Base-by-base conservation (phyloP, 2,329 filamentous ascomycete genomes). In the Cytospora chrysosperma region DNA sequence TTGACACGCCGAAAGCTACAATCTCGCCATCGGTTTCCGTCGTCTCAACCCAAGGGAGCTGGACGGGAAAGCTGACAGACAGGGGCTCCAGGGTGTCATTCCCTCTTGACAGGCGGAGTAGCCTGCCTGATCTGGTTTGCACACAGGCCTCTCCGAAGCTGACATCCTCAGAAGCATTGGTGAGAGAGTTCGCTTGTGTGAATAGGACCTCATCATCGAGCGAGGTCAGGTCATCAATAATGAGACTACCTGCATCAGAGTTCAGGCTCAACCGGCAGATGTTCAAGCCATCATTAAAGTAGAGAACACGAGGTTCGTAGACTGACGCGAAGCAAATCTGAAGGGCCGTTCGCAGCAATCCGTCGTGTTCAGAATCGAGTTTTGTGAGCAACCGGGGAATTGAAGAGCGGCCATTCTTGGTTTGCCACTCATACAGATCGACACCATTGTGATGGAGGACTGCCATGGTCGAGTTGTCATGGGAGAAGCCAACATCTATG, bases 401-500 rank as follows among this genome's bases (percentile, higher is more conserved):
- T 62, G 80, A 69, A 10, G 80, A 78, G 53, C 80, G 82, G 21
- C 82, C 81, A n/a, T 81, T 81, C 61, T 84, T 83, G 57, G 87
- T 79, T 30, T 88, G 84, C 81, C 92, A 92, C 15, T 85, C 76
- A 71, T 90, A 96, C 0, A 96, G 66, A 32, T 88, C 84, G 27
- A 97, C 78, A 1, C 85, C 85, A 19, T 77, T 72, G 30, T 84
- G 81, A 69, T 93, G 90, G 24, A 97, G 79, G 10, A 96, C 84
- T 4, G 88, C 92, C 72, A 98, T 82, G 9, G 81, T 80, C 1
- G 81, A 82, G 56, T 89, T 88, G 55, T 83, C 82, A 17, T 80
- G 81, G 56, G 86, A 89, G 68, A 97, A 87, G 0, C 89, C 86
- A 58, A 95, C 86, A 76, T 97, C 93, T 21, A 91, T 77, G 3